These are phyloP conservation scores for Saccharomycopsis oosterbeekiorum DNA, from an alignment of 805 yeast genomes.

Conservation along the genomic window DNA sequence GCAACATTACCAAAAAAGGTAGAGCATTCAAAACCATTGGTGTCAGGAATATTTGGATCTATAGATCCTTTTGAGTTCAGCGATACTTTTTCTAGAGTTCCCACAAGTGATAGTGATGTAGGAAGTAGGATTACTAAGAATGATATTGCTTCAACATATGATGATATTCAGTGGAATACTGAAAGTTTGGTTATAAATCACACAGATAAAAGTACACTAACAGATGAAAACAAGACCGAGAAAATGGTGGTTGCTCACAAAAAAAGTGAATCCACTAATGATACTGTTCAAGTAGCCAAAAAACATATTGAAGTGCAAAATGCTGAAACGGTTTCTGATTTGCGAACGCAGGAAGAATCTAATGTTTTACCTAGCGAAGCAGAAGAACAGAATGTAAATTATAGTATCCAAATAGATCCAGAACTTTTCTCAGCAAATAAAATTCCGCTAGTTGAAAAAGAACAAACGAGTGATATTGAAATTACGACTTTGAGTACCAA, in stretches of 20 bases:
- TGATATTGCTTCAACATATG: not conserved
- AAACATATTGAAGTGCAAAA: too few relatives aligned
- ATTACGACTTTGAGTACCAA: not conserved
- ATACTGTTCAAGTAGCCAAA: too few relatives aligned
- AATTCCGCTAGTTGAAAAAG: not conserved
- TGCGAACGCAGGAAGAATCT: not conserved
- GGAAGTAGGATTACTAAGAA: not conserved
- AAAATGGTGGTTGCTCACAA: too few relatives aligned
- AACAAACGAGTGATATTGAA: not conserved
- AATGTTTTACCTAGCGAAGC: not conserved
- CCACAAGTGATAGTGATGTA: not conserved
- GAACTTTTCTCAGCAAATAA: not conserved
- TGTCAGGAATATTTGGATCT: conserved; percentile 4
- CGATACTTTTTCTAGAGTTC: not conserved
- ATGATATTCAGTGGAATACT: not conserved
- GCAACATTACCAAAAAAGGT: not conserved
- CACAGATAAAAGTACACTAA: not conserved
- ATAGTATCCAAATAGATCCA: not conserved
- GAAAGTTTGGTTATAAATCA: not conserved
- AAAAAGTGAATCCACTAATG: too few relatives aligned
- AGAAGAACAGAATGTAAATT: not conserved
- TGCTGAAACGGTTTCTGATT: not conserved
- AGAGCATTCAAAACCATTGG: not conserved
- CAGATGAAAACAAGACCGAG: too few relatives aligned
- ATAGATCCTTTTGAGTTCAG: conserved; percentile 11